These are phyloP conservation scores for Debaryomyces coudertii DNA, from an alignment of 1,139 yeast species.

Conservation along the genomic window DNA sequence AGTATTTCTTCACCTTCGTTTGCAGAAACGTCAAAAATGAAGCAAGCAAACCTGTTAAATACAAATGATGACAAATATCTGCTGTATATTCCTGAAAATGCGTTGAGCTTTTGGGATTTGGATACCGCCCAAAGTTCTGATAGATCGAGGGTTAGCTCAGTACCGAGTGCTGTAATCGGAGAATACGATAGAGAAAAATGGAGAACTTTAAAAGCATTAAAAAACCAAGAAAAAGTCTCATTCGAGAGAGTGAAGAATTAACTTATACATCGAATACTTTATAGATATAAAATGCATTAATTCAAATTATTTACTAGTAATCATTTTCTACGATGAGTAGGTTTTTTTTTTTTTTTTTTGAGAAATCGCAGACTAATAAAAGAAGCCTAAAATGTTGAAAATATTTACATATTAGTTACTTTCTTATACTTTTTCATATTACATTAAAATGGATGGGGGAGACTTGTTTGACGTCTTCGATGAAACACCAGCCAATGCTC, in stretches of 20 bases:
- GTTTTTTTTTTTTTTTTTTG: slow-evolving; percentile 5
- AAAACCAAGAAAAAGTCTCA: slow-evolving; percentile 16
- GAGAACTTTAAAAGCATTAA: slow-evolving; percentile 49
- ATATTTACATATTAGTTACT: neutral
- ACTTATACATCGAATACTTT: neutral
- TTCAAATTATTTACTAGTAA: neutral
- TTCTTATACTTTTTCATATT: neutral
- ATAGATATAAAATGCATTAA: slow-evolving; percentile 6
- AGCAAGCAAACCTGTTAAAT: neutral
- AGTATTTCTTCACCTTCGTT: neutral
- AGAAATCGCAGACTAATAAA: slow-evolving; percentile 1
- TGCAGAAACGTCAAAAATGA: neutral
- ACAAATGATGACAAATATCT: neutral
- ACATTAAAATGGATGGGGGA: slow-evolving; percentile 29
- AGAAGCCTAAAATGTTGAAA: neutral
- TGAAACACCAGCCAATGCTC: slow-evolving; percentile 52
- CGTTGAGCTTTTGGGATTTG: slow-evolving; percentile 33
- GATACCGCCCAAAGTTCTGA: slow-evolving; percentile 42
- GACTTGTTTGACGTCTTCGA: slow-evolving; percentile 73
- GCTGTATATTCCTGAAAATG: neutral
- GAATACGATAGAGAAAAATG: slow-evolving; percentile 69
- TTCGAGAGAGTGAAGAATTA: neutral
- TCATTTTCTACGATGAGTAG: slow-evolving; percentile 5
- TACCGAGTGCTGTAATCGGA: slow-evolving; percentile 63
- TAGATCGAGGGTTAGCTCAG: slow-evolving; percentile 48